Evolutionary conservation across 2,329 filamentous ascomycete species (phyloP).

Genomic region (Myriosclerotinia scirpicola): DNA sequence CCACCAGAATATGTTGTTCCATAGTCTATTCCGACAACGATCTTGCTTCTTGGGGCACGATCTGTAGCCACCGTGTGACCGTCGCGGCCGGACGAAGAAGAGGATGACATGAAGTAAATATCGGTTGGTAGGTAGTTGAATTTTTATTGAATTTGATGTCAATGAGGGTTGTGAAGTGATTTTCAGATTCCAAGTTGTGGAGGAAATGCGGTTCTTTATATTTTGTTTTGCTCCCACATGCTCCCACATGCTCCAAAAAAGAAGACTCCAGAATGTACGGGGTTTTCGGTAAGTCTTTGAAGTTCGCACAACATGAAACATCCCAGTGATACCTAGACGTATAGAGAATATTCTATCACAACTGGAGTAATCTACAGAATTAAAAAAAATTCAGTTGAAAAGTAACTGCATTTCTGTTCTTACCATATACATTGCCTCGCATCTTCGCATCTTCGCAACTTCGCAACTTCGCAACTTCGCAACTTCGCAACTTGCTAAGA

Average conservation of each 20-base stretch:
- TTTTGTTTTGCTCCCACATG: too few species aligned
- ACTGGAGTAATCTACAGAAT: too few species aligned
- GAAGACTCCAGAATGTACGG: not conserved
- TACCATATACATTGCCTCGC: too few species aligned
- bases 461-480: too few species aligned
- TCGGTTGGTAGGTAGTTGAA: not conserved
- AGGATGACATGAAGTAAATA: not conserved
- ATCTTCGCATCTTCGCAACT: too few species aligned
- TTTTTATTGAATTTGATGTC: not conserved
- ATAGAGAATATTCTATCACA: not conserved
- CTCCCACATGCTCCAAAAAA: too few species aligned
- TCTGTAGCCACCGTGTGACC: not conserved
- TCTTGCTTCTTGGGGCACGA: constrained; percentile 23
- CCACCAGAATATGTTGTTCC: constrained; percentile 36
- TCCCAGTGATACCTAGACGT: not conserved
- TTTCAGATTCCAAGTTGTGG: too few species aligned
- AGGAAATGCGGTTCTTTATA: too few species aligned
- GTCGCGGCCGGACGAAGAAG: rapidly evolving
- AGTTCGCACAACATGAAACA: not conserved
- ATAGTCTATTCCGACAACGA: constrained; percentile 35
- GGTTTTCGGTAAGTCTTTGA: not conserved
- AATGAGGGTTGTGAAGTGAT: too few species aligned
- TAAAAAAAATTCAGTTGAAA: too few species aligned
- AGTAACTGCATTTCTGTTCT: too few species aligned
- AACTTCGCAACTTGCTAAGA: too few species aligned